These are phyloP conservation scores for Sisymbrium irio DNA, from an alignment of 345 rosid species.

Conservation along the genomic window DNA sequence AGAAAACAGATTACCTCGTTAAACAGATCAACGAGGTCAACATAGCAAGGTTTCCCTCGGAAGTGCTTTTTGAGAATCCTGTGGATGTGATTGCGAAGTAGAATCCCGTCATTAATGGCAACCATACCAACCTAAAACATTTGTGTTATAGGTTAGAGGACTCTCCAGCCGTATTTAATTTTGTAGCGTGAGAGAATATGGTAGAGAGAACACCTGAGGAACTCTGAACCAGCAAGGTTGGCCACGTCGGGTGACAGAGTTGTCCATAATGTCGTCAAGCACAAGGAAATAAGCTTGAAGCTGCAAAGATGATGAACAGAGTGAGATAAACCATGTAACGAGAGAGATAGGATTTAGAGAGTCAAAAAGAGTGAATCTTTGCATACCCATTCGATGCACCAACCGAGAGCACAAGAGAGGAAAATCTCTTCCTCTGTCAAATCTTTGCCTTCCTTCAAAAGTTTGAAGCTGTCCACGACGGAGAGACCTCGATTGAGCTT, in stretches of 20 bases:
- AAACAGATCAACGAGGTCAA: slow-evolving; percentile 62
- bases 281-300: slow-evolving; percentile 81
- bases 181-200: background rate
- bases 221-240: slow-evolving; percentile 86
- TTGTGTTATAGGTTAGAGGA: background rate
- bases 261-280: slow-evolving; percentile 85
- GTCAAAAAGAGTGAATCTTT: background rate
- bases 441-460: slow-evolving; percentile 61
- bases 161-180: background rate
- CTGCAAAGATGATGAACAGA: slow-evolving; percentile 37
- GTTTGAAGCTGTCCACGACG: slow-evolving; percentile 73
- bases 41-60: slow-evolving; percentile 50
- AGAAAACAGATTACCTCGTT: slow-evolving; percentile 44
- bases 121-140: slow-evolving; percentile 68
- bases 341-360: background rate
- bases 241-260: slow-evolving; percentile 77
- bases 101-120: slow-evolving; percentile 59
- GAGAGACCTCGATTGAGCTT: slow-evolving; percentile 93
- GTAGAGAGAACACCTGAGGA: slow-evolving; percentile 50
- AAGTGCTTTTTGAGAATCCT: slow-evolving; percentile 63
- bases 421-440: slow-evolving; percentile 63
- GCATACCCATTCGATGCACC: slow-evolving; percentile 92
- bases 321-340: background rate
- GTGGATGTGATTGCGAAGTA: slow-evolving; percentile 63
- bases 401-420: slow-evolving; percentile 73